A percentile compares a stretch with the other conserved stretches of the same genome.
Evolutionary conservation across 345 rosid genomes (phyloP).

Genomic region (Salix brachista): DNA sequence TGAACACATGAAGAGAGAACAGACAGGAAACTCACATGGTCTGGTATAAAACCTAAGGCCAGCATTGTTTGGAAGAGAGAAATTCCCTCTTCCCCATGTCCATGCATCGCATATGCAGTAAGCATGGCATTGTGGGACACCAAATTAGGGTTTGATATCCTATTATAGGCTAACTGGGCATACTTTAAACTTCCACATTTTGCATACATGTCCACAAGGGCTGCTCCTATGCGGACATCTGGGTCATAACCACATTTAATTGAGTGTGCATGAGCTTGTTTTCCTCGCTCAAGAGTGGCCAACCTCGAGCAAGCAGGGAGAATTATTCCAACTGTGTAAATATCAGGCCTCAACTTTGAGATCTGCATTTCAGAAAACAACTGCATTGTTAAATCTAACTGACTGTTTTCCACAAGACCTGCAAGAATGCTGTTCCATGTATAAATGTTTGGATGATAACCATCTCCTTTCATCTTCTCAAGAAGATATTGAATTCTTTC

Average conservation of each 20-base stretch:
- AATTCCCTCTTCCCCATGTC: constrained; percentile 23
- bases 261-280: constrained; percentile 22
- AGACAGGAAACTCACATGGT: constrained; percentile 20
- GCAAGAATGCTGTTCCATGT: constrained; percentile 31
- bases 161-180: constrained; percentile 8
- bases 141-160: constrained; percentile 26
- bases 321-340: constrained; percentile 23
- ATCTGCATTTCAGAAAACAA: constrained; percentile 16
- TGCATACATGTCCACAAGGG: constrained; percentile 27
- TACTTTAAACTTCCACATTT: constrained; percentile 22
- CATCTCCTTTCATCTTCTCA: constrained; percentile 42
- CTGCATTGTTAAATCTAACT: constrained; percentile 16
- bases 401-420: constrained; percentile 20
- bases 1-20: constrained; percentile 25
- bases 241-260: constrained; percentile 17
- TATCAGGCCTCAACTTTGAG: constrained; percentile 14
- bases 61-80: constrained; percentile 16
- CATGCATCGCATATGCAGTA: constrained; percentile 29
- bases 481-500: constrained; percentile 22
- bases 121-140: constrained; percentile 32
- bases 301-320: constrained; percentile 23
- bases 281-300: constrained; percentile 23
- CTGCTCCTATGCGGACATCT: constrained; percentile 24
- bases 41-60: constrained; percentile 12
- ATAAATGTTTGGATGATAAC: constrained; percentile 38